Percentiles rank a stretch among this genome's conserved stretches.
phyloP scores from a whole-genome alignment of 2,329 filamentous ascomycete species.

The Diaporthe nobilis region DNA sequence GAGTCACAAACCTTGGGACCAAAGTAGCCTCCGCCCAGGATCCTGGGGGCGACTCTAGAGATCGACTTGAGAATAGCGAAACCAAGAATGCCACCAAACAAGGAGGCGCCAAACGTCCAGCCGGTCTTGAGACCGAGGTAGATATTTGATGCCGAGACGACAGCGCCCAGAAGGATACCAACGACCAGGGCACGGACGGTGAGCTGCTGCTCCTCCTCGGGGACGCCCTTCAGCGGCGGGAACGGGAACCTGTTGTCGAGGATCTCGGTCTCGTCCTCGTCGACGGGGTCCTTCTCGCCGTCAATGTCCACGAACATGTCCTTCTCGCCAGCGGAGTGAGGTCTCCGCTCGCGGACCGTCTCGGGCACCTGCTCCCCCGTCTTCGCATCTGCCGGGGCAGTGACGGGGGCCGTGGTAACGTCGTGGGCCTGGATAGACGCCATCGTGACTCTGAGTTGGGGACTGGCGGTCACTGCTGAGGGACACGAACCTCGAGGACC shows the following conservation, averaged over 20 bases:
- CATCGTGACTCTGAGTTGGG: background rate
- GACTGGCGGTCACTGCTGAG: background rate
- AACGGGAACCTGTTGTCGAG: slow-evolving; percentile 30
- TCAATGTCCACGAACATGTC: slow-evolving; percentile 26
- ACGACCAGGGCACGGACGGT: slow-evolving; percentile 16
- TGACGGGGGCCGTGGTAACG: slow-evolving; percentile 23
- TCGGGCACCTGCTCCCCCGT: slow-evolving; percentile 16
- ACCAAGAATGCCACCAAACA: slow-evolving; percentile 67
- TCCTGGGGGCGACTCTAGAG: slow-evolving; percentile 59
- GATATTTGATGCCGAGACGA: slow-evolving; percentile 30
- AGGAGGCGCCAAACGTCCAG: slow-evolving; percentile 60
- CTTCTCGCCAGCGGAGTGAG: slow-evolving; percentile 19
- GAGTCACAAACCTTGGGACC: slow-evolving; percentile 58
- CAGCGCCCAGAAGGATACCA: slow-evolving; percentile 1
- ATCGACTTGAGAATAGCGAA: slow-evolving; percentile 68
- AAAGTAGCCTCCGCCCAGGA: slow-evolving; percentile 65
- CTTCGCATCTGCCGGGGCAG: slow-evolving; percentile 12
- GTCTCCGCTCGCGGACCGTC: background rate
- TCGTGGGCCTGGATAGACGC: slow-evolving; percentile 20
- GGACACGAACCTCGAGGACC: slow-evolving; percentile 6
- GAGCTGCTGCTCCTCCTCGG: slow-evolving; percentile 26
- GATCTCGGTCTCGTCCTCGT: slow-evolving; percentile 17
- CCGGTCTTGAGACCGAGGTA: slow-evolving; percentile 58
- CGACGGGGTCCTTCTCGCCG: background rate
- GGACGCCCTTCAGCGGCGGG: slow-evolving; percentile 16